phyloP scores from a whole-genome alignment of 352 stramenopile species.

The Pythium grandisporangium region DNA sequence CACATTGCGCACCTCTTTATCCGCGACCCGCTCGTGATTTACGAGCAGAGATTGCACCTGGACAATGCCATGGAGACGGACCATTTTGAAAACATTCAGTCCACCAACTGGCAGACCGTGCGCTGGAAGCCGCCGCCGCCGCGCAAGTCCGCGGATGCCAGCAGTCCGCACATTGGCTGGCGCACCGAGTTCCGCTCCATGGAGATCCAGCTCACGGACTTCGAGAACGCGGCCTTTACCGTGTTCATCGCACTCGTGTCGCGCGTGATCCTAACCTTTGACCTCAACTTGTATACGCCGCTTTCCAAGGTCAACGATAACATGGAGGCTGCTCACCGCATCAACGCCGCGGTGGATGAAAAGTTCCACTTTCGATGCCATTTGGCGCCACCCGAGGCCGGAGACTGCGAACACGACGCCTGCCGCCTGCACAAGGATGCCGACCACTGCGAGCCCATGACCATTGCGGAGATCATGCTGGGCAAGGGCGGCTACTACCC shows the following conservation, averaged over 20 bases:
- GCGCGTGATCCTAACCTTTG: slow-evolving; percentile 98
- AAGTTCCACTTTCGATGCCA: slow-evolving; percentile 98
- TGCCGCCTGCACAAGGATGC: slow-evolving; percentile 55
- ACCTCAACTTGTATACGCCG: slow-evolving; percentile 99
- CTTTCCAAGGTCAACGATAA: slow-evolving; percentile 98
- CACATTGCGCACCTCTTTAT: slow-evolving; percentile 99
- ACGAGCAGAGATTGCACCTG: slow-evolving; percentile 83
- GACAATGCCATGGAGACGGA: slow-evolving; percentile 84
- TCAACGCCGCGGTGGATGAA: slow-evolving; percentile 91
- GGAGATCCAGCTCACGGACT: slow-evolving; percentile 99
- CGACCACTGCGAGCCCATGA: slow-evolving; percentile 92
- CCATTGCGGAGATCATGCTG: slow-evolving; percentile 95
- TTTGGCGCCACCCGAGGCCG: slow-evolving; percentile 81
- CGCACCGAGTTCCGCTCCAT: slow-evolving; percentile 95
- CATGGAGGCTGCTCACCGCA: slow-evolving; percentile 95
- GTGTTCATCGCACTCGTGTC: slow-evolving; percentile 98
- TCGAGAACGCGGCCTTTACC: slow-evolving; percentile 99
- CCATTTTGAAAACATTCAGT: slow-evolving; percentile 99
- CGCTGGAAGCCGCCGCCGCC: slow-evolving; percentile 99
- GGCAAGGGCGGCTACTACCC: slow-evolving; percentile 96
- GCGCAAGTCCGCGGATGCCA: slow-evolving; percentile 13
- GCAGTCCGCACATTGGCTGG: slow-evolving; percentile 69
- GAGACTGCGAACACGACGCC: slow-evolving; percentile 38
- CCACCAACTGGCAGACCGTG: slow-evolving; percentile 99
- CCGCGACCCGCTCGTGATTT: slow-evolving; percentile 96